Base-by-base conservation (phyloP, 305 asterid species). In the Fraxinus nigra region DNA sequence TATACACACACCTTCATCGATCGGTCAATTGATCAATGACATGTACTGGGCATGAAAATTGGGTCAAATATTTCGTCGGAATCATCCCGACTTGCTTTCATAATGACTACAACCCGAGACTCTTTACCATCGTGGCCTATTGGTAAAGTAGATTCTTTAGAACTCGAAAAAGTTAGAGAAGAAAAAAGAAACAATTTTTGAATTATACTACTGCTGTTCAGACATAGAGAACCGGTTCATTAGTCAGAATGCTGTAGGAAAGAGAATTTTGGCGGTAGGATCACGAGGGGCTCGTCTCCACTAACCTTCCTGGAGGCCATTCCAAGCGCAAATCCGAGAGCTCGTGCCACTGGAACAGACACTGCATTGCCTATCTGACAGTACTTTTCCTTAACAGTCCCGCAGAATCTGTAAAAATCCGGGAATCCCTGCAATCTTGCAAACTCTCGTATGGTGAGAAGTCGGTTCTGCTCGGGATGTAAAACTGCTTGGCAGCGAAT, bases 351-450 rank as follows among this genome's bases (percentile, higher is more conserved):
- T 10, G 94, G 93, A n/a, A 90, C 56, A 0, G 93, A 90, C 2
- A 92, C 94, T 0, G 96, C 94, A 32, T 90, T 92, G 22, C 96
- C 94, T 30, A 92, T 85, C 84, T 90, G 92, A 28, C 88, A 61
- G 61, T 91, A 91, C 78, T 91, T 75, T 0, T 87, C 90, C 70
- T 83, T 91, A 3, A 79, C 37, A 3, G 84, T 81, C 10, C 92
- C 94, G 75, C 88, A 83, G 67, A 91, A 89, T 28, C 85, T 79
- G 81, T 85, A 91, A 70, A 75, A 82, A 56, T 91, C 94, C 2
- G 90, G 92, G 48, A 91, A 91, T 2, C 94, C 94, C 69, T 91
- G 92, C 84, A 89, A 63, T 48, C 92, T 83, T 7, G 94, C 92
- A 40, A 87, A 91, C 51, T 89, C 94, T 0, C 92, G 84, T 56